Base-by-base conservation (phyloP, 768 basidiomycete genomes). In the Guyanaporus albipodus region DNA sequence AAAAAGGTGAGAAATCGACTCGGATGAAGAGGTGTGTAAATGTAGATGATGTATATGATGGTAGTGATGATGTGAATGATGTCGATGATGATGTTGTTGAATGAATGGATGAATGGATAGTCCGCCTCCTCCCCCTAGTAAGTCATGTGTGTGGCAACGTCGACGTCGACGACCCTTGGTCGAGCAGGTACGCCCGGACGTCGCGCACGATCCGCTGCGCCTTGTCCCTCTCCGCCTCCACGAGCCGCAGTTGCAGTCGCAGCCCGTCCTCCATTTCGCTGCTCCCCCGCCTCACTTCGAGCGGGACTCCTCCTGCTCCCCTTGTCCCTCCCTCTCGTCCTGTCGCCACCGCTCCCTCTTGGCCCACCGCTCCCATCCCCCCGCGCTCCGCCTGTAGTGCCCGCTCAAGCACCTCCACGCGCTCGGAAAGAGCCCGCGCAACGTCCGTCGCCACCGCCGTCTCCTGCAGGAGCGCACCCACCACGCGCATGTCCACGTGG, bases 361-460 rank as follows among this genome's bases (percentile, higher is more conserved):
- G 11, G 6, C 26, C 11, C 23, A 6, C 18, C 9, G n/a, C 28
- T 15, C 14, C 38, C 24, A 29, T 46, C 12, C 11, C 31, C 1
- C 9, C 28, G 12, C 22, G 49, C 19, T 43, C 35, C 9, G 46
- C 48, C 29, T 45, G 32, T 37, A 64, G 22, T 4, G 46, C 38
- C 49, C 32, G 49, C 38, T 64, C 65, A 28, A 64, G 41, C 6
- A 42, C 39, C 27, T 50, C 58, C 8, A 67, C 63, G 8, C 61
- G 49, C 38, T 62, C 65, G 7, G 49, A 48, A 45, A 64, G 48
- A 14, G 40, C 47, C 21, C 41, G 50, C 21, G 51, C 53, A 6
- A 38, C 53, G 5, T 49, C 57, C 1, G 55, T 44, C 14, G 54
- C 57, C 5, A 35, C 54, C 17, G 49, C 51, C 1, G 57, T 54